These are phyloP conservation scores for Forsythia suspensa DNA, from an alignment of 257 asterid species.

Conservation along the genomic window DNA sequence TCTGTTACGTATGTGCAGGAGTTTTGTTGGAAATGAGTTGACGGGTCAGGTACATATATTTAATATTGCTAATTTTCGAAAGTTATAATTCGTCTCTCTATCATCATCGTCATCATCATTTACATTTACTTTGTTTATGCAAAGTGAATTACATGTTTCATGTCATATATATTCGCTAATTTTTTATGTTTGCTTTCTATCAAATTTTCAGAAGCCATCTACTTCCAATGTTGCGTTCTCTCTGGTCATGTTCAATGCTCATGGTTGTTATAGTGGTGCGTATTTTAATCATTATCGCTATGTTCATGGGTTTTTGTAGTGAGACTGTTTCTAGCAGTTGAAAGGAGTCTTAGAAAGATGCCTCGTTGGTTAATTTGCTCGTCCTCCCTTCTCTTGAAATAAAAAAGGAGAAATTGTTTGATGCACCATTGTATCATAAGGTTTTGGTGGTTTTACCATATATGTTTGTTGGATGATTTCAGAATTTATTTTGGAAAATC, in stretches of 20 bases:
- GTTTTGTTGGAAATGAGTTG: constrained; percentile 59
- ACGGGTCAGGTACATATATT: constrained; percentile 54
- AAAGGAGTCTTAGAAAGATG: background rate
- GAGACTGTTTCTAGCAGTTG: background rate
- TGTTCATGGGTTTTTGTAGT: background rate
- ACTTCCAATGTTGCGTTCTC: constrained; percentile 49
- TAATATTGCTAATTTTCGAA: background rate
- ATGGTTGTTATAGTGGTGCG: constrained; percentile 70
- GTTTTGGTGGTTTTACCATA: background rate
- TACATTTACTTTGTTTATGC: background rate
- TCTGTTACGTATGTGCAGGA: constrained; percentile 43
- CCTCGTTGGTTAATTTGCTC: constrained; percentile 1
- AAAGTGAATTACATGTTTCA: background rate
- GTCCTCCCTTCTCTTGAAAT: background rate
- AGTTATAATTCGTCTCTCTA: background rate
- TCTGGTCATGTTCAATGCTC: constrained; percentile 67
- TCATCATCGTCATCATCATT: background rate
- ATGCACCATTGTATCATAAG: background rate
- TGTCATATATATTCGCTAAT: background rate
- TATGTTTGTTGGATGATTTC: background rate
- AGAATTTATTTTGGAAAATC: background rate
- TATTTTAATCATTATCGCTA: constrained; percentile 15
- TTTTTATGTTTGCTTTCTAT: background rate
- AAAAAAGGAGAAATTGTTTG: background rate
- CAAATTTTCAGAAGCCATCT: constrained; percentile 56